These are phyloP conservation scores for Cytospora piceicola DNA, from an alignment of 2,329 filamentous ascomycete species.

Conservation along the genomic window DNA sequence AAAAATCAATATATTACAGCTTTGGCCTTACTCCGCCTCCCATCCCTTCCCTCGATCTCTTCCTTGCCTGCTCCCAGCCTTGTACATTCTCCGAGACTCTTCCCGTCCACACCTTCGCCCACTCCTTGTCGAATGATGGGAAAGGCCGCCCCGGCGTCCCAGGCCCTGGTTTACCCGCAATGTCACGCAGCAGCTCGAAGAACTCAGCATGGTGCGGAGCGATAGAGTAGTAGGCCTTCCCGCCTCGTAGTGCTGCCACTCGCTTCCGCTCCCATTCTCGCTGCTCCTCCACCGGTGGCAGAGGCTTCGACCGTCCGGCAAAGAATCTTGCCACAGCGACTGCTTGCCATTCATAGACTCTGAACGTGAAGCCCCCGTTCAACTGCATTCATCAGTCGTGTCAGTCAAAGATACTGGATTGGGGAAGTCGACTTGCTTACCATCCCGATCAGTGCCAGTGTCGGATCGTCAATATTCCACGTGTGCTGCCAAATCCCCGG, in stretches of 20 bases:
- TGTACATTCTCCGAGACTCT: neutral
- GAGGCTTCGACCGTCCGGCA: slow-evolving; percentile 39
- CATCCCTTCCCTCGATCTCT: neutral
- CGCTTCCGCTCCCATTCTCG: slow-evolving; percentile 47
- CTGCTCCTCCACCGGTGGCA: slow-evolving; percentile 56
- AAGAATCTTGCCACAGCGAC: slow-evolving; percentile 43
- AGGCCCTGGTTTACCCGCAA: neutral
- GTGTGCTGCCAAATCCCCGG: slow-evolving; percentile 44
- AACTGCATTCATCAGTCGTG: slow-evolving; percentile 32
- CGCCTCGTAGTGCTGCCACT: slow-evolving; percentile 30
- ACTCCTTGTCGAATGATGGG: neutral
- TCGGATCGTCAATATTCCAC: slow-evolving; percentile 42
- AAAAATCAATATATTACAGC: neutral
- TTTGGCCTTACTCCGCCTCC: neutral
- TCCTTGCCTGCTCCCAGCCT: slow-evolving; percentile 6
- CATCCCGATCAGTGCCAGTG: slow-evolving; percentile 43
- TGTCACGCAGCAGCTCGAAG: neutral
- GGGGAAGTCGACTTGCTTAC: slow-evolving; percentile 33
- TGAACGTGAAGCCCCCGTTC: slow-evolving; percentile 43
- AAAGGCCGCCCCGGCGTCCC: neutral
- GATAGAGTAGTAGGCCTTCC: neutral
- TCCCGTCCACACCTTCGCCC: neutral
- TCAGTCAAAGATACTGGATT: neutral
- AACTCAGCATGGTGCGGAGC: neutral
- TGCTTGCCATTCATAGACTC: slow-evolving; percentile 45